These are phyloP conservation scores for Coniella vitis DNA, from an alignment of 2,329 filamentous ascomycete species.

Conservation along the genomic window DNA sequence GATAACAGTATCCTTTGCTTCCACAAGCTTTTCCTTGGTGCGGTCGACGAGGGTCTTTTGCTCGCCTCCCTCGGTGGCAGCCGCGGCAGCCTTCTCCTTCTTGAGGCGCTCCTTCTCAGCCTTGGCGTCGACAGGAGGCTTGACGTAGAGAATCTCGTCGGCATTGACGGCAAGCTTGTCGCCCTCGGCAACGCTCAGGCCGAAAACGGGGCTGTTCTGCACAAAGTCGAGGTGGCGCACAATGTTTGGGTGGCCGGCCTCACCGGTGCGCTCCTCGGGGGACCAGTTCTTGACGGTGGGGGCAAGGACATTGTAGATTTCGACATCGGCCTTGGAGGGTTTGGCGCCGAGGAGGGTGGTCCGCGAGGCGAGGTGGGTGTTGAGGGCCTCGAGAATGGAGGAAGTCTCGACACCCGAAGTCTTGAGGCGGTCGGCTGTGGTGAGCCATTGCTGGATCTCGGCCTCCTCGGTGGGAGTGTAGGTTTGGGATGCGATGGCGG, in stretches of 20 bases:
- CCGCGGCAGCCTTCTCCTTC: constrained; percentile 81
- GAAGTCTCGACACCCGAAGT: constrained; percentile 35
- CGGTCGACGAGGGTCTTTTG: constrained; percentile 49
- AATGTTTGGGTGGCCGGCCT: constrained; percentile 84
- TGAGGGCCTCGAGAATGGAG: constrained; percentile 69
- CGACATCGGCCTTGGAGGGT: constrained; percentile 80
- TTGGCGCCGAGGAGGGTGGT: constrained; percentile 87
- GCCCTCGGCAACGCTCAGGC: constrained; percentile 58
- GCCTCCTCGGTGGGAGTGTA: constrained; percentile 76
- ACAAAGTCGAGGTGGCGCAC: constrained; percentile 91
- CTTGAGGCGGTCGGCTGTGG: constrained; percentile 65
- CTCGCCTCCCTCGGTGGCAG: constrained; percentile 35
- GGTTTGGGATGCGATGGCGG: constrained; percentile 56
- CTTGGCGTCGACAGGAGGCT: constrained; percentile 84
- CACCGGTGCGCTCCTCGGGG: constrained; percentile 79
- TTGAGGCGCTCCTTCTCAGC: constrained; percentile 95
- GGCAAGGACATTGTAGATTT: constrained; percentile 72
- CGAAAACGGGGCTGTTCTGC: constrained; percentile 76
- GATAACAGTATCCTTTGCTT: constrained; percentile 43
- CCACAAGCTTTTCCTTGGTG: constrained; percentile 51
- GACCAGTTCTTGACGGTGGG: constrained; percentile 74
- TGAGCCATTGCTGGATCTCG: constrained; percentile 85
- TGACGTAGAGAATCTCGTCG: constrained; percentile 76
- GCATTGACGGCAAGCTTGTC: constrained; percentile 76
- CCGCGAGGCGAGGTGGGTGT: constrained; percentile 78